Evolutionary conservation across 208 protist species (phyloP), one percentile per base, ranked within the genome.

Genomic region (Trichomonas vaginalis): DNA sequence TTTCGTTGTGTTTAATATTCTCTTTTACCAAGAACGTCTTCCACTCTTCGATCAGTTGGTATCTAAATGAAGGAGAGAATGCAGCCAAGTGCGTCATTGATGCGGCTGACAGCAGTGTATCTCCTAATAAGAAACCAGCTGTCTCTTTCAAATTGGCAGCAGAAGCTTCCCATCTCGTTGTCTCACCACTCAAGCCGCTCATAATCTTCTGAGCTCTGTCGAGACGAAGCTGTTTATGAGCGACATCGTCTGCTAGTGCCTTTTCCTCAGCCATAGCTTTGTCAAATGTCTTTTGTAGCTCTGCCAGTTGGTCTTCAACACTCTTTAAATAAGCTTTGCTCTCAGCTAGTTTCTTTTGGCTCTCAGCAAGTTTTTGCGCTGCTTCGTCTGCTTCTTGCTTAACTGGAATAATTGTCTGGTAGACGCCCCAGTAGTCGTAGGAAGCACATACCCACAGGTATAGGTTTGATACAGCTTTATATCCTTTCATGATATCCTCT

Each of bases 81-180:
- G 98, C 98, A 61, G 99, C 99, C 96, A 99, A 98, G 97, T 99
- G 99, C 32, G 98, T 99, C 61, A 99, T 97, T 96, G 99, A 99
- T 0, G 98, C 98, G 3, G 98, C 97, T 21, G 98, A 97, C 23
- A 99, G 96, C 87, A 99, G 97, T 51, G 99, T 98, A 96, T 99
- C 98, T 51, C 99, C 99, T 23, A 99, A 96, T 12, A 99, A 9
- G 23, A 17, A 61, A 40, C 56, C 3, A n/a, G 47, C 8, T 21
- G 23, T n/a, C 4, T 95, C n/a, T 95, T 4, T 39, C 15, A 95
- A 95, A 14, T 98, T 45, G 98, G 98, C n/a, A 96, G 97, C 0
- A 98, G 97, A 23, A 97, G 97, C 51, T 97, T 96, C 96, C 98
- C 97, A 62, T 99, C 97, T 40, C 98, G 98, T 98, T 95, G 98